phyloP scores from a whole-genome alignment of 306 rosid species.

The Rosa chinensis region DNA sequence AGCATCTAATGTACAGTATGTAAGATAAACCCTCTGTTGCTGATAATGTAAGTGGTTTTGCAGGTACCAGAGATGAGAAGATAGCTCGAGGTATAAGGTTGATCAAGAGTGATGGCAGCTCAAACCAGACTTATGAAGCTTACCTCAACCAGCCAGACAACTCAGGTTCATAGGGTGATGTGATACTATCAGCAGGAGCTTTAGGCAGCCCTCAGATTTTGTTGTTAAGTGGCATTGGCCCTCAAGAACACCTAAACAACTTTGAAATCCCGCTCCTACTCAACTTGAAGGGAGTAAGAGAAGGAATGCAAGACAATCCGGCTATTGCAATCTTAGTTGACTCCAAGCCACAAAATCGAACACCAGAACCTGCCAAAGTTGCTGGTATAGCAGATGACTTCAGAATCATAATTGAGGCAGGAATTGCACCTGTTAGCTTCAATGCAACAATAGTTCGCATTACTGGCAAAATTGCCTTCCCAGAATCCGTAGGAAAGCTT shows the following conservation, averaged over 20 bases:
- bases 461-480: conserved; percentile 58
- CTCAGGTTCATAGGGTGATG: conserved; percentile 54
- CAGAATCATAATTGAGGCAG: conserved; percentile 56
- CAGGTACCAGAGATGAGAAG: conserved; percentile 43
- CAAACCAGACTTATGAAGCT: conserved; percentile 42
- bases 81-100: conserved; percentile 57
- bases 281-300: conserved; percentile 48
- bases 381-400: conserved; percentile 62
- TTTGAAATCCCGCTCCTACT: no score
- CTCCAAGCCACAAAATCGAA: conserved; percentile 45
- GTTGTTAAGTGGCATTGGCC: conserved; percentile 68
- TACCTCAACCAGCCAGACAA: conserved; percentile 41
- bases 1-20: background rate
- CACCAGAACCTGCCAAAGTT: conserved; percentile 67
- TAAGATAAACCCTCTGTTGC: background rate
- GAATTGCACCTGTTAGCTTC: conserved; percentile 46
- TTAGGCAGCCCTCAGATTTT: conserved; percentile 75
- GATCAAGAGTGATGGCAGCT: conserved; percentile 51
- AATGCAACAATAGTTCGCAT: conserved; percentile 38
- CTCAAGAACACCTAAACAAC: conserved; percentile 41
- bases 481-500: conserved; percentile 55
- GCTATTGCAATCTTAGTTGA: conserved; percentile 40
- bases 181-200: conserved; percentile 72
- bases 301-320: conserved; percentile 72
- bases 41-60: conserved; percentile 14